Evolutionary conservation across 73 alveolate species (phyloP).

Genomic region (Blepharisma japonicum): DNA sequence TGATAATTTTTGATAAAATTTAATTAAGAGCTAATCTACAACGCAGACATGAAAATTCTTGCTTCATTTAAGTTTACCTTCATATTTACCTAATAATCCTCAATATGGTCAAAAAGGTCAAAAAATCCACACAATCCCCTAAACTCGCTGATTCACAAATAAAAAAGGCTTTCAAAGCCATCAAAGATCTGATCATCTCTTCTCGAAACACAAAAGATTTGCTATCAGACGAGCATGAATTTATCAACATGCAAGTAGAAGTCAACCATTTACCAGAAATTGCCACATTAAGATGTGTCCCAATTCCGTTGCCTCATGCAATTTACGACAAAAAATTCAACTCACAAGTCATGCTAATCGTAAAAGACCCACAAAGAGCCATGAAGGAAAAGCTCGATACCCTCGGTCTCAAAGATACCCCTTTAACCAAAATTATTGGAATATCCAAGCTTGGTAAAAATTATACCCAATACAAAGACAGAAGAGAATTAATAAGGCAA

Average conservation of each 20-base stretch:
- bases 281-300: constrained; percentile 42
- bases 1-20: no score
- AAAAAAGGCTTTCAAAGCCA: constrained; percentile 32
- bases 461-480: constrained; percentile 42
- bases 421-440: constrained; percentile 55
- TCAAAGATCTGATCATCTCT: constrained; percentile 5
- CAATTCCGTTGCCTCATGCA: constrained; percentile 59
- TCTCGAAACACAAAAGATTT: constrained; percentile 35
- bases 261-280: constrained; percentile 45
- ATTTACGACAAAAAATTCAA: constrained; percentile 35
- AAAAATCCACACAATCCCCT: not conserved
- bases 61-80: no score
- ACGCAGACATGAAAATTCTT: no score
- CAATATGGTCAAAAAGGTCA: constrained; percentile 32
- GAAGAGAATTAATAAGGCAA: constrained; percentile 51
- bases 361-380: constrained; percentile 62
- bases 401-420: constrained; percentile 38
- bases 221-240: constrained; percentile 41
- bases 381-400: constrained; percentile 36
- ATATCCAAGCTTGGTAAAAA: constrained; percentile 35
- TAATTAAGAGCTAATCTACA: no score
- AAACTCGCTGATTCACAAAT: constrained; percentile 28
- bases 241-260: constrained; percentile 35
- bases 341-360: constrained; percentile 43
- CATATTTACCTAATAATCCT: no score